phyloP scores from a whole-genome alignment of 805 yeast genomes.

The Candida pseudoglaebosa region DNA sequence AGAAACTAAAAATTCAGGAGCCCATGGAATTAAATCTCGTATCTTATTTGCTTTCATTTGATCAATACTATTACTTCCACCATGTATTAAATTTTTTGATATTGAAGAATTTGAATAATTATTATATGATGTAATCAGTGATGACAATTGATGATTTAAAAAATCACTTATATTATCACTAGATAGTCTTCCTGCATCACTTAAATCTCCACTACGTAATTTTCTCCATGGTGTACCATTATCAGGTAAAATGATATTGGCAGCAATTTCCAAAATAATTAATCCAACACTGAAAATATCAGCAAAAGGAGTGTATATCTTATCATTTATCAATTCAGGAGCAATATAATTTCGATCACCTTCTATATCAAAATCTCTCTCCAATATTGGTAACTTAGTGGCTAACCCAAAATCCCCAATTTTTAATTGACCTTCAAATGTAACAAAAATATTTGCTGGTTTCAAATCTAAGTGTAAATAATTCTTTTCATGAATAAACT shows the following conservation, averaged over 20 bases:
- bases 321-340: slow-evolving; percentile 84
- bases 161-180: slow-evolving; percentile 43
- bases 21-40: slow-evolving; percentile 66
- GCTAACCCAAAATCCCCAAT: slow-evolving; percentile 98
- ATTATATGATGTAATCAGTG: slow-evolving; percentile 9
- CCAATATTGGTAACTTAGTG: slow-evolving; percentile 65
- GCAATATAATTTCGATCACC: slow-evolving; percentile 98
- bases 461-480: slow-evolving; percentile 87
- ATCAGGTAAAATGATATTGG: slow-evolving; percentile 91
- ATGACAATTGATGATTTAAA: slow-evolving; percentile 33
- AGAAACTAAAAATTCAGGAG: slow-evolving; percentile 75
- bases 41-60: slow-evolving; percentile 16
- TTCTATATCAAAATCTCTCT: slow-evolving; percentile 77
- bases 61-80: background rate
- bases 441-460: slow-evolving; percentile 91
- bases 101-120: slow-evolving; percentile 7
- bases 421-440: slow-evolving; percentile 91
- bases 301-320: slow-evolving; percentile 84
- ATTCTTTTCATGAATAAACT: slow-evolving; percentile 69
- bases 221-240: slow-evolving; percentile 97
- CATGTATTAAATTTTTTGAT: background rate
- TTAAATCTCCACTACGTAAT: slow-evolving; percentile 87
- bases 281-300: slow-evolving; percentile 94
- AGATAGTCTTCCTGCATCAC: slow-evolving; percentile 87
- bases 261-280: slow-evolving; percentile 91